Evolutionary conservation across 805 yeast species (phyloP), one percentile per base, ranked within the genome.

Genomic region (Teunomyces lycoperdinae): DNA sequence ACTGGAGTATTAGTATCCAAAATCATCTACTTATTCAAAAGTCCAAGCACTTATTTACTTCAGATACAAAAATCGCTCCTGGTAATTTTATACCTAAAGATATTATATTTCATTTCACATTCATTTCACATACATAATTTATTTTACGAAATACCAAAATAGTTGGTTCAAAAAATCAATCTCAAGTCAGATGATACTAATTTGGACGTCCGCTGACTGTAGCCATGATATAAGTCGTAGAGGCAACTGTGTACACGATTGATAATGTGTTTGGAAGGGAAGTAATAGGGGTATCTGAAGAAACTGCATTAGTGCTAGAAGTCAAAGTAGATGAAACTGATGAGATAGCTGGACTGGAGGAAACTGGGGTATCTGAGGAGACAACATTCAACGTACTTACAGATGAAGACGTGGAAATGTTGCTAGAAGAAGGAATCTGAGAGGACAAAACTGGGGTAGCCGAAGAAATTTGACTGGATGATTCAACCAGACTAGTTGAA

Each of bases 171-270:
- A 13, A 0, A 17, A 35, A 35, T 20, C 39, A 35, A 35, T 35
- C 39, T 5, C 11, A 16, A 35, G 9, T 17, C 20, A 9, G 39
- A 35, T 35, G 28, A 20, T 17, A 16, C 27, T 38, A 11, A 5
- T 26, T 24, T 11, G 41, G 45, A 4, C 17, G 41, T 10, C 43
- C 34, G 20, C 40, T 38, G 13, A 47, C 38, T 14, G 50, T 47
- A 5, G 41, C 29, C 16, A 47, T 42, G 16, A 30, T 14, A 27
- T 40, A 40, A 11, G 41, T 42, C 13, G 48, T 47, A 20, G 50
- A 43, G 11, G 33, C 50, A 27, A 46, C 43, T n/a, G 11, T 17
- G 46, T 43, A 47, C 1, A 47, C 44, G 3, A 46, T 47, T 29
- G 39, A 17, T 13, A 36, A 43, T 14, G 46, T 33, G 38, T 24